Evolutionary conservation across 2,329 filamentous ascomycete genomes (phyloP).

Genomic region (Colletotrichum scovillei): DNA sequence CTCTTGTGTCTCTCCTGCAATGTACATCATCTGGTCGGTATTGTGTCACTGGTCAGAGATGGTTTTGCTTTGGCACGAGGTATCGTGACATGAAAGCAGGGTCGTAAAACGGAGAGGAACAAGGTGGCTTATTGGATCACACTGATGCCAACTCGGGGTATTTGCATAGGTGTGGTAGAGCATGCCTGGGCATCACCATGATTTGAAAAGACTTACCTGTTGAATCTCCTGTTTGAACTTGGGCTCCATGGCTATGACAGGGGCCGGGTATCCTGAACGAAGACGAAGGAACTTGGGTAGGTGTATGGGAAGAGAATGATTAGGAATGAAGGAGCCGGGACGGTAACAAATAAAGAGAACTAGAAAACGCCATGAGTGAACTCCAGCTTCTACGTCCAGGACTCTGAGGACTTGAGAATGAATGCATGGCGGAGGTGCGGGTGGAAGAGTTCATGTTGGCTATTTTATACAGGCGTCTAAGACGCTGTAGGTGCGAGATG

Average conservation of each 20-base stretch:
- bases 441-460: neutral
- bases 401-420: neutral
- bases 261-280: neutral
- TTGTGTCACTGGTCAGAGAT: neutral
- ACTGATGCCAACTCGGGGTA: too few species aligned
- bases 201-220: slow-evolving; percentile 1
- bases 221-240: slow-evolving; percentile 32
- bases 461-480: neutral
- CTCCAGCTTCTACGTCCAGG: neutral
- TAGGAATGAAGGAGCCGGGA: too few species aligned
- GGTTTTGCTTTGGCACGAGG: too few species aligned
- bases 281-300: neutral
- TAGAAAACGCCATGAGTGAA: neutral
- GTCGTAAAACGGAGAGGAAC: too few species aligned
- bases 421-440: neutral
- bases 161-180: too few species aligned
- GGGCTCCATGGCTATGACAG: neutral
- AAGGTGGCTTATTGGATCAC: too few species aligned
- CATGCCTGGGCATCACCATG: too few species aligned
- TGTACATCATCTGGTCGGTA: slow-evolving; percentile 39
- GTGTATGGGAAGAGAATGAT: neutral
- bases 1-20: slow-evolving; percentile 37
- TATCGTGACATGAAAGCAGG: too few species aligned
- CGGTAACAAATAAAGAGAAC: too few species aligned
- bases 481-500: slow-evolving; percentile 1